Evolutionary conservation across 1,284 basidiomycete species (phyloP), one percentile per base, ranked within the genome.

Genomic region (Ganoderma lucidum): DNA sequence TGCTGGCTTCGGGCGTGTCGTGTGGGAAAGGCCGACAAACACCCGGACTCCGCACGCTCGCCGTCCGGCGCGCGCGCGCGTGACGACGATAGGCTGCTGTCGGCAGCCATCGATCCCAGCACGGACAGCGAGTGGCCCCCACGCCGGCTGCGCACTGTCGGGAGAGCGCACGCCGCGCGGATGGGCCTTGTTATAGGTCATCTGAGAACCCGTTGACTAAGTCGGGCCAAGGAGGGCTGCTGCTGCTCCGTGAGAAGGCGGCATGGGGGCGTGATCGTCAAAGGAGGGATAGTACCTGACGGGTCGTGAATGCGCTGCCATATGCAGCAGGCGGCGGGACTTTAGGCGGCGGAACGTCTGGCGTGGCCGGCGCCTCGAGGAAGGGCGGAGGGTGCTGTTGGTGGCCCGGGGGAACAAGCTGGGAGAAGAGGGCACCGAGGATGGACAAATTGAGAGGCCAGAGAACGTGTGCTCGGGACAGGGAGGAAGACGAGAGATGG

Each of bases 1-100:
- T 41, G 41, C 62, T 39, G 35, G 23, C 62, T 28, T 39, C 67
- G 66, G 62, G 41, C 61, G 67, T 67, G 56, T 64, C 72, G 67
- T 71, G 74, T 73, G 72, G 62, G 72, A 73, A 71, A 30, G 62
- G 56, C 74, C 74, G 74, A 75, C 66, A 73, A 73, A 60, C 59
- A 58, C 56, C 74, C 74, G 72, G 67, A 61, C 39, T 39, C 59
- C 39, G 39, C 39, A 44, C 59, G 15, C 59, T 37, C 12, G 39
- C 56, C 56, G 19, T 39, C 35, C 19, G 56, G 37, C 23, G 23
- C 23, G 35, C 35, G 35, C 35, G 35, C 32, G 56, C 56, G 32
- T 59, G 56, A 59, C 35, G 56, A 39, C n/a, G 39, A 6, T 12
- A 14, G 59, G 23, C 17, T 39, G 59, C 17, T 39, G 59, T 42